Conservation (phyloP, 345 rosid species). For the Eucalyptus fibrosa region DNA sequence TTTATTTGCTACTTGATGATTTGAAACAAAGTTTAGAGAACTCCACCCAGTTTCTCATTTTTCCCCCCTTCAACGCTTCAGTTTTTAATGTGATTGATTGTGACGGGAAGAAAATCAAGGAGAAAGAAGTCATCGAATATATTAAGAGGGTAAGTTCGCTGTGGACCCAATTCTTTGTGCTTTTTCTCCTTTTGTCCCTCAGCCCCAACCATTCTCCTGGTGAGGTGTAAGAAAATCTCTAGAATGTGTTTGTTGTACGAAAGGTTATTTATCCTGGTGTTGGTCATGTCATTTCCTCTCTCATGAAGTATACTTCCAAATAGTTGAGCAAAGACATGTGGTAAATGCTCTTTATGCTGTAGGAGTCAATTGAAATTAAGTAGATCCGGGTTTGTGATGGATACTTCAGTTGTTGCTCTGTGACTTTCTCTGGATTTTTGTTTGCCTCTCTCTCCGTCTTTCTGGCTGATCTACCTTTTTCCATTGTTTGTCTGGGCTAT, state of each 20-base stretch:
- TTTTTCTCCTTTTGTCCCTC: neutral
- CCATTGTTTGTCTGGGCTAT: neutral
- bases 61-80: slow-evolving; percentile 11
- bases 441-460: neutral
- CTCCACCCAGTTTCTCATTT: neutral
- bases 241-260: neutral
- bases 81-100: slow-evolving; percentile 75
- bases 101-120: slow-evolving; percentile 61
- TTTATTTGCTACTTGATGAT: neutral
- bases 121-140: slow-evolving; percentile 40
- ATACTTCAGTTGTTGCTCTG: neutral
- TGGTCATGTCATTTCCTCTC: neutral
- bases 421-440: neutral
- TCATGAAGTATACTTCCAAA: neutral
- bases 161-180: neutral
- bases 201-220: neutral
- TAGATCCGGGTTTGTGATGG: neutral
- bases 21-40: neutral
- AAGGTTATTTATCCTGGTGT: neutral
- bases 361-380: neutral
- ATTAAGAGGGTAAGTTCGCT: slow-evolving; percentile 46
- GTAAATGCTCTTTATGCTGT: neutral
- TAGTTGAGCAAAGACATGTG: neutral
- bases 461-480: neutral
- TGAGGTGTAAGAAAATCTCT: neutral